A percentile compares a stretch with the other conserved stretches of the same genome.
Conservation (phyloP, 495 filamentous ascomycete species). For the Darksidea phi region DNA sequence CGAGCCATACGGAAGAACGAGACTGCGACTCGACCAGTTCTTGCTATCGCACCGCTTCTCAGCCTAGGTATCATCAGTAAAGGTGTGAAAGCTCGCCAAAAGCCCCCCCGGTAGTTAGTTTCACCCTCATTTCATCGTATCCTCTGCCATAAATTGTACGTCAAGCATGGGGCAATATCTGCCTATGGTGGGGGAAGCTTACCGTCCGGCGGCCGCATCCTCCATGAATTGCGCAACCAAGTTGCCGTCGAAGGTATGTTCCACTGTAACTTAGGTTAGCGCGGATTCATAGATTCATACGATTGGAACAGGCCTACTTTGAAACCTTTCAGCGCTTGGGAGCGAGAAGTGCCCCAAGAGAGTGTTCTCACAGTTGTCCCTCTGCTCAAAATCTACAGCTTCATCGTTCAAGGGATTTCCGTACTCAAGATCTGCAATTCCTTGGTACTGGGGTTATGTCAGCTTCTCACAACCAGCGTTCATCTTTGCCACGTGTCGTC, state of each 20-base stretch:
- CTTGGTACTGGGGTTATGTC: background rate
- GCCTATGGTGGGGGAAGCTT: background rate
- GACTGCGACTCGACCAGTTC: background rate
- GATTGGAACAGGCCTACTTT: background rate
- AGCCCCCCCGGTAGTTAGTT: too few species aligned
- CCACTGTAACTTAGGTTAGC: background rate
- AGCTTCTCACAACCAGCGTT: background rate
- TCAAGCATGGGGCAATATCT: too few species aligned
- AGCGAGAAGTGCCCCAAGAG: background rate
- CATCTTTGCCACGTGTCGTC: too few species aligned
- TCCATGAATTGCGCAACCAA: background rate
- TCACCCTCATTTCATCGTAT: too few species aligned
- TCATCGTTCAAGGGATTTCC: background rate
- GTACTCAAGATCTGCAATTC: background rate
- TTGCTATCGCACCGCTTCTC: background rate
- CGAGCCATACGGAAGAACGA: background rate
- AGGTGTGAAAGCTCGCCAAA: background rate
- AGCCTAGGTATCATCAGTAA: background rate
- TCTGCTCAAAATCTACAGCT: background rate
- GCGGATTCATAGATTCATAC: too few species aligned
- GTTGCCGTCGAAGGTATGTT: constrained; percentile 2
- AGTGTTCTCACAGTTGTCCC: background rate
- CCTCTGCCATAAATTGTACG: too few species aligned
- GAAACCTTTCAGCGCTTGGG: background rate
- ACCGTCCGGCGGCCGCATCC: background rate